Evolutionary conservation across 495 filamentous ascomycete species (phyloP), one percentile per base, ranked within the genome.

Genomic region (Annulohypoxylon moriforme): DNA sequence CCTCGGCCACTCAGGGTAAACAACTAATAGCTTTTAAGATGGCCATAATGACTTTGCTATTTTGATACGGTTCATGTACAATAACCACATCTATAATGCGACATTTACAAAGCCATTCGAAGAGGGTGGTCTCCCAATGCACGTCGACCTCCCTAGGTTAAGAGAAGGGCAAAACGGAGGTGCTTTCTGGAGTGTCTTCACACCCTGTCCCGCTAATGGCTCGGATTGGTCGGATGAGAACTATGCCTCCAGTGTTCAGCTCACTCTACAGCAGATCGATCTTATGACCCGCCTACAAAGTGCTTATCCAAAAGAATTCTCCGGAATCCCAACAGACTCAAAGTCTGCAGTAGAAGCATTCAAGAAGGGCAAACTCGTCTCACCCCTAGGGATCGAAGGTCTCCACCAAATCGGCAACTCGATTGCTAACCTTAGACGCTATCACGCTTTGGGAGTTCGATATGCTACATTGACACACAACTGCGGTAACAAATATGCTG

Each of bases 371-470:
- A 86, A 85, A 61, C 73, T 89, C 4, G 83, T 89, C 65, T 88
- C 87, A 3, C 93, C 94, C 7, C 79, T 94, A 13, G 93, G 90
- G 13, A 92, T 98, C 25, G 96, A 99, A 81, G 96, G 96, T 3
- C 87, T 99, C 0, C 96, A 99, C 77, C 94, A 97, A 71, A 96
- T 99, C 64, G 95, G 93, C 40, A 97, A 97, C 83, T 92, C 90
- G 0, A 79, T 91, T 9, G 86, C 93, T 18, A 92, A 90, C 57
- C 84, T 98, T 18, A 89, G 96, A 3, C 83, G 86, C 7, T 96
- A 89, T 77, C 81, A 94, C 76, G 82, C 84, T 2, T 83, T 96
- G 11, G 96, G 95, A n/a, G 94, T 97, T 7, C 90, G 93, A 44
- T 98, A 98, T 71, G 90, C 91, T 6, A 98, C 95, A 0, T 80